Base-by-base conservation (phyloP, 2,329 filamentous ascomycete species). In the Penicillium expansum region DNA sequence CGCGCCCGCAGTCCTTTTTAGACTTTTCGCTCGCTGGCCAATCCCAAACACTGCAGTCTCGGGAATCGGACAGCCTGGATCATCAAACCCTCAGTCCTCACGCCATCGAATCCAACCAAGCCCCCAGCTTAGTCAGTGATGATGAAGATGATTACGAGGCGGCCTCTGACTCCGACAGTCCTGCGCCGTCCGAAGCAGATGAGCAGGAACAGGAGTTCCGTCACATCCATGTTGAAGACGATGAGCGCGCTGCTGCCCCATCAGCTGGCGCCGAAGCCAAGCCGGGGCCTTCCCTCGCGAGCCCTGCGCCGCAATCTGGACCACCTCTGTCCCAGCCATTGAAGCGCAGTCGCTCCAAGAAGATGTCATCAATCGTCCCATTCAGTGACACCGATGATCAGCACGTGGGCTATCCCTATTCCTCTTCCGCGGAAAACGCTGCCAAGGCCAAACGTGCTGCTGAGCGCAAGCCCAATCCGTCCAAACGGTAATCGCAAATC, bases 81-180 rank as follows among this genome's bases (percentile, higher is more conserved):
- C 69, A 67, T 16, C 79, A 80, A 45, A 85, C 89, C 52, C 74
- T 90, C 56, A 90, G 87, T 66, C 88, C 88, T 5, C 85, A 86
- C 65, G 88, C 87, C 0, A 75, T 86, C 43, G 80, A 87, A 49
- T 89, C 87, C 71, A 91, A 91, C 72, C 89, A 90, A 63, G 88
- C 89, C 9, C 89, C 89, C 22, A 91, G 88, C 65, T 80, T 92
- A 48, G 88, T 92, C 68, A 91, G 88, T 74, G 89, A 92, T 73
- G 88, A 91, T 68, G 69, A 67, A 32, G 87, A 88, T 65, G 89
- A 91, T 69, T 90, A 89, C 67, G 88, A 89, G 63, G 86, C 69
- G 14, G 74, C 88, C 54, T 90, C 87, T 1, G 85, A 88, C 44
- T 88, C 84, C 0, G 79, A 80, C 42, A 87, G 85, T 5, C 72